Evolutionary conservation across 768 basidiomycete species (phyloP).

Genomic region (Imleria badia): DNA sequence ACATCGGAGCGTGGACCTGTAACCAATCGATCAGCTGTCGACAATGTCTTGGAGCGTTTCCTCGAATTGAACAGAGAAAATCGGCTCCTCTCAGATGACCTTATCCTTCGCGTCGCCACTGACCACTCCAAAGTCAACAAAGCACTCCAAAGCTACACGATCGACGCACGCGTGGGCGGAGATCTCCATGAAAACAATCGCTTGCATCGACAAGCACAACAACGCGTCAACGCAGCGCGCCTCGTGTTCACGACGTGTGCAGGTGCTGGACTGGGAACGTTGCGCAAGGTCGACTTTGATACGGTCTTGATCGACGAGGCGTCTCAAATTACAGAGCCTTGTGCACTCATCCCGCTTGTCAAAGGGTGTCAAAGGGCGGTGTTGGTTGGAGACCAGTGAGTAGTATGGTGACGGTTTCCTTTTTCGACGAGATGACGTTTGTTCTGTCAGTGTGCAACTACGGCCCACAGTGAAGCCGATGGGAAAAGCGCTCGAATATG

Average conservation of each 20-base stretch:
- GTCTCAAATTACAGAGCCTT: conserved; percentile 68
- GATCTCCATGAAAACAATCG: conserved; percentile 60
- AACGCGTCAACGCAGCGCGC: conserved; percentile 52
- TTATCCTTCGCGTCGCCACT: conserved; percentile 68
- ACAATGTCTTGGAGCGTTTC: conserved; percentile 69
- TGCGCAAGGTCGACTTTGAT: conserved; percentile 56
- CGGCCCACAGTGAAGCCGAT: conserved; percentile 63
- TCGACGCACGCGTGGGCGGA: conserved; percentile 60
- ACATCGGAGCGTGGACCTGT: background rate
- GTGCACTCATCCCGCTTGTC: conserved; percentile 63
- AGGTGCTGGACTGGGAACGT: conserved; percentile 57
- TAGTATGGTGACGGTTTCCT: background rate
- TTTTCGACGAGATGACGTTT: background rate
- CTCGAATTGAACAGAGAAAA: conserved; percentile 44
- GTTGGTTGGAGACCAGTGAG: conserved; percentile 71
- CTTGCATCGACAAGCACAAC: conserved; percentile 56
- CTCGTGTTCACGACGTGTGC: conserved; percentile 70
- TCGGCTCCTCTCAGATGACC: conserved; percentile 48
- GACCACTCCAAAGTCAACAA: conserved; percentile 63
- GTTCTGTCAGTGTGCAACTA: conserved; percentile 54
- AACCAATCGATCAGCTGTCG: conserved; percentile 49
- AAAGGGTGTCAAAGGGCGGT: conserved; percentile 59
- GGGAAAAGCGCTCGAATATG: conserved; percentile 54
- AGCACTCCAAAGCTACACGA: conserved; percentile 54
- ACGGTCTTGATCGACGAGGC: conserved; percentile 69